Evolutionary conservation across 2,329 filamentous ascomycete species (phyloP), one percentile per base, ranked within the genome.

Genomic region (Camptophora hylomeconis): DNA sequence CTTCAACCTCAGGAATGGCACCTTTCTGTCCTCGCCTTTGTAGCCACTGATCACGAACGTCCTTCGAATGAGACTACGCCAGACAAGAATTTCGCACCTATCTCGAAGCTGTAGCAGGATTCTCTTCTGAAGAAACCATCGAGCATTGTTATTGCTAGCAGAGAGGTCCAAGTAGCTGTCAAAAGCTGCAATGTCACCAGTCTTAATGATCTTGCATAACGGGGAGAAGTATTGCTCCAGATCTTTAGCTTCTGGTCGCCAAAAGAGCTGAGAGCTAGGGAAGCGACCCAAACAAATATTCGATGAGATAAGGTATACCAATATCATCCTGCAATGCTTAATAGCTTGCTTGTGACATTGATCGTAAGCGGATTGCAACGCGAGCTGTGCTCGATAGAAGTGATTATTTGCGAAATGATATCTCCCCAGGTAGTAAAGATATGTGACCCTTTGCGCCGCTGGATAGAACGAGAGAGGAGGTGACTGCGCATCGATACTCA

Each of bases 361-460:
- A 28, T 75, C 58, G 53, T 92, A 94, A 3, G 87, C 82, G 15
- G 75, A 67, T 46, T 92, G 71, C 5, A 94, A 61, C 19, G 78
- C 82, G 26, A 72, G 61, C 29, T 77, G 72, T 0, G 86, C 83
- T 15, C 80, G 75, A 37, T 71, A 72, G 53, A 83, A 93, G 49
- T 92, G 77, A 41, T 75, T 79, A 51, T 82, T 86, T 39, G 80
- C 74, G 51, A 92, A 83, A 47, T 86, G 74, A 56, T 87, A 94
- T 34, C 84, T 77, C 11, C 87, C 87, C 5, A 95, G 75, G 50
- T 93, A 93, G 58, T 93, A 94, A 9, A 95, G 74, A 45, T 86
- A 95, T 3, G 84, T 92, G 28, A 93, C 83, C 26, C 84, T 73
- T 50, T 95, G 81, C 5, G 79, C 70, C 13, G 81, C 82, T 2